Evolutionary conservation across 2,329 filamentous ascomycete genomes (phyloP), one percentile per base, ranked within the genome.

Genomic region (Decorospora gaudefroyi): DNA sequence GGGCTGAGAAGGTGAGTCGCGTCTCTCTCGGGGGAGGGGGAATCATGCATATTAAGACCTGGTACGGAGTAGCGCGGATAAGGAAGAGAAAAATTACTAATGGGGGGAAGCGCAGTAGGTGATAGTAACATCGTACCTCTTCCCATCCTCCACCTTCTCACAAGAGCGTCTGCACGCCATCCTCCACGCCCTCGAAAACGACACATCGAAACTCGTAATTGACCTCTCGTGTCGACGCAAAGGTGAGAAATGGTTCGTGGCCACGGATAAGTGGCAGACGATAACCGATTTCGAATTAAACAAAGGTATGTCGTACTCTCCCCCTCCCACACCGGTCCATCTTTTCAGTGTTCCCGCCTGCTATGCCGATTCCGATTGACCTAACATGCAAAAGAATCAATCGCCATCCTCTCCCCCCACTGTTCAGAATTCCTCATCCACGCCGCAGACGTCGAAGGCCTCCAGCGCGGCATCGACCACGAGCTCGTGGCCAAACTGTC

Each of bases 191-290:
- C 79, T 99, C 4, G 86, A 78, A 17, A 84, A 85, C 39, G 86
- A 95, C 67, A 89, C 78, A 67, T 74, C 77, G 34, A 93, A 88
- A 72, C 82, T 99, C 34, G 92, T 99, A 56, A 91, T 99, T 67
- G 93, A 99, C 67, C 80, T 99, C 16, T 96, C 90, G 72, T 99
- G 93, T 68, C 84, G 93, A 37, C 79, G 85, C 46, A 85, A 84
- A 48, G 87, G 79, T 25, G 77, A 85, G 42, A 85, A 76, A 26
- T 99, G 93, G 93, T 90, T 88, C 62, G 93, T 99, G n/a, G 92
- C 93, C 42, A 99, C 95, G 86, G 89, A 99, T 72, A 95, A 95
- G 71, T 99, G 93, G 93, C 93, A 97, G 77, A 96, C 90, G 1
- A 86, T 97, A 42, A 97, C 93, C 1, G 89, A 96, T 63, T 95